Conservation (phyloP, 108 stramenopile genomes). For the Cyclotella distinguenda region DNA sequence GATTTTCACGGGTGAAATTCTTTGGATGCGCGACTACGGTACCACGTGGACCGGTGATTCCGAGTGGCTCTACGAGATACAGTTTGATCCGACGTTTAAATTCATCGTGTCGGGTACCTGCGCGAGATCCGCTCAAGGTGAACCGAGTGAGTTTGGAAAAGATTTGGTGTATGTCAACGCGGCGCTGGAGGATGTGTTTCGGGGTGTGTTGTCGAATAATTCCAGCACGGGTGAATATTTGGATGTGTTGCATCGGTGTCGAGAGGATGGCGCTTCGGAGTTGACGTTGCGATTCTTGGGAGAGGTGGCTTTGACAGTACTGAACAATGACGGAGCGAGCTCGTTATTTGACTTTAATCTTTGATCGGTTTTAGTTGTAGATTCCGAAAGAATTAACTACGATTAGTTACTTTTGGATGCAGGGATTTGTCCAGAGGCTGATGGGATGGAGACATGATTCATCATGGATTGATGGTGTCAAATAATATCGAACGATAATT, state of each 20-base stretch:
- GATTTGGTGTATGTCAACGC: slow-evolving; percentile 44
- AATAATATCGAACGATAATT: too few relatives aligned
- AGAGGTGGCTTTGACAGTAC: slow-evolving; percentile 25
- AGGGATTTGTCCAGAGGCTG: too few relatives aligned
- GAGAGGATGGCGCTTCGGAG: slow-evolving; percentile 13
- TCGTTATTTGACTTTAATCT: slow-evolving; percentile 30
- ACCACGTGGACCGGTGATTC: slow-evolving; percentile 67
- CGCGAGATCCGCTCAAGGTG: slow-evolving; percentile 27
- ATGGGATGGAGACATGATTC: too few relatives aligned
- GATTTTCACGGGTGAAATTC: slow-evolving; percentile 63
- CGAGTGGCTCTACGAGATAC: slow-evolving; percentile 69
- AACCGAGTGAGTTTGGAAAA: slow-evolving; percentile 30
- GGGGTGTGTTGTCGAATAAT: slow-evolving; percentile 9
- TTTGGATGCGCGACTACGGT: slow-evolving; percentile 57
- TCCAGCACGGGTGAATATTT: slow-evolving; percentile 13
- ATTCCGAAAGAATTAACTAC: too few relatives aligned
- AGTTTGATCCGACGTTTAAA: slow-evolving; percentile 58
- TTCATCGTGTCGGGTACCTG: slow-evolving; percentile 58
- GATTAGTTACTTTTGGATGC: too few relatives aligned
- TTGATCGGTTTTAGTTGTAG: not conserved
- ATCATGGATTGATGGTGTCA: too few relatives aligned
- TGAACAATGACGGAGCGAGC: slow-evolving; percentile 5
- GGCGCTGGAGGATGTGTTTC: slow-evolving; percentile 21
- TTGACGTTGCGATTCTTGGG: slow-evolving; percentile 21
- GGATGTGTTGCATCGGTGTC: slow-evolving; percentile 18